Conservation (phyloP, 2,329 filamentous ascomycete genomes). For the Lizonia empirigonia region DNA sequence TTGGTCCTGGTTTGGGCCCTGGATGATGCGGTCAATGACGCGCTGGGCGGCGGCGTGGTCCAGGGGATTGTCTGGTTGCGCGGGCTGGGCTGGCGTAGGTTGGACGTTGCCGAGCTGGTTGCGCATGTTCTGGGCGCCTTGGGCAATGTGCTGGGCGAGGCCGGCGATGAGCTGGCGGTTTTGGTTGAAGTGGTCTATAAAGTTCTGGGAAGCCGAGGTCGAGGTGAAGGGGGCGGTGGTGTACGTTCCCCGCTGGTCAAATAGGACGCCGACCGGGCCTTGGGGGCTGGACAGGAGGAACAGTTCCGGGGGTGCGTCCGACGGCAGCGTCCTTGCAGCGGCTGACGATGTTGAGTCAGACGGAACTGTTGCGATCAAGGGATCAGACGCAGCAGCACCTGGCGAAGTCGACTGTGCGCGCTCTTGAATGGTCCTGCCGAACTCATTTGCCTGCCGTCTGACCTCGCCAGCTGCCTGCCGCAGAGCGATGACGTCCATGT, state of each 20-base stretch:
- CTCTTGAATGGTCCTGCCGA: constrained; percentile 29
- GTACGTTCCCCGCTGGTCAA: constrained; percentile 45
- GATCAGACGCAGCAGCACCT: constrained; percentile 2
- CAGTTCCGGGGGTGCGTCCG: constrained; percentile 34
- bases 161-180: constrained; percentile 42
- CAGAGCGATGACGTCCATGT: constrained; percentile 37
- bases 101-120: constrained; percentile 28
- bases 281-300: constrained; percentile 47
- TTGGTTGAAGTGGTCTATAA: constrained; percentile 41
- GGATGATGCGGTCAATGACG: constrained; percentile 20
- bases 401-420: constrained; percentile 2
- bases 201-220: constrained; percentile 38
- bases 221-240: constrained; percentile 39
- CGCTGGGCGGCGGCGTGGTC: constrained; percentile 17
- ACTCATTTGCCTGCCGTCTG: constrained; percentile 30
- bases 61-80: constrained; percentile 13
- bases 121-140: constrained; percentile 22
- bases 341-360: too few relatives aligned
- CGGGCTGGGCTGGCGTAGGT: constrained; percentile 24
- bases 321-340: constrained; percentile 15
- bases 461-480: constrained; percentile 37
- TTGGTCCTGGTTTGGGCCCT: constrained; percentile 17
- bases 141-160: constrained; percentile 40
- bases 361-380: constrained; percentile 10
- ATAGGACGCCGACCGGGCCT: constrained; percentile 45